These are phyloP conservation scores for Aspergillus kassunensis DNA, from an alignment of 495 filamentous ascomycete genomes.

Conservation along the genomic window DNA sequence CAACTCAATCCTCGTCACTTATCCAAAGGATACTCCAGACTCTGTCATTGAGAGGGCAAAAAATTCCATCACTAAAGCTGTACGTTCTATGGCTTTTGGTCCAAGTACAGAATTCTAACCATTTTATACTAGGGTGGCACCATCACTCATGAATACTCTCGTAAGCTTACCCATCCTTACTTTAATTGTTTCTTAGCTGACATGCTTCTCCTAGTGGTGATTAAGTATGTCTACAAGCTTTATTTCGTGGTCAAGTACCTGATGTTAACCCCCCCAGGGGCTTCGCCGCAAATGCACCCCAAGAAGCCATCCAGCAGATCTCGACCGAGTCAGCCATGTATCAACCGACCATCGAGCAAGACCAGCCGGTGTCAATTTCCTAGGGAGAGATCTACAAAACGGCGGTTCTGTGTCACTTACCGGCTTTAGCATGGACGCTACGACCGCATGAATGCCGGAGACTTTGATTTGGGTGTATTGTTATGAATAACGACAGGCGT, in stretches of 20 bases:
- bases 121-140: conserved; percentile 25
- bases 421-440: too few species aligned
- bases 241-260: not conserved
- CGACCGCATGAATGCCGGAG: not conserved
- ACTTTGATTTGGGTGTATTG: not conserved
- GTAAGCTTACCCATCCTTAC: conserved; percentile 30
- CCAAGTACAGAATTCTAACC: not conserved
- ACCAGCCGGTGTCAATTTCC: conserved; percentile 53
- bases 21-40: conserved; percentile 67
- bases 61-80: conserved; percentile 62
- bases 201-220: conserved; percentile 36
- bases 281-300: conserved; percentile 70
- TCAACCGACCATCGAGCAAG: conserved; percentile 70
- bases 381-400: conserved; percentile 1
- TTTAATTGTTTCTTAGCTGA: not conserved
- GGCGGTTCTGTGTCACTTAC: not conserved
- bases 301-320: conserved; percentile 64
- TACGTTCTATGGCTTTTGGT: conserved; percentile 34
- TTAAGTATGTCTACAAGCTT: conserved; percentile 37
- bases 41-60: conserved; percentile 65
- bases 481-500: conserved; percentile 9
- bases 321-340: conserved; percentile 60
- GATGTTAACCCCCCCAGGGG: conserved; percentile 50
- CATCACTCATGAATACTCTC: conserved; percentile 50
- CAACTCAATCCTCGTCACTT: conserved; percentile 76